A percentile compares a stretch with the other conserved stretches of the same genome.
phyloP scores from a whole-genome alignment of 2,329 filamentous ascomycete species.

The Colletotrichum truncatum region DNA sequence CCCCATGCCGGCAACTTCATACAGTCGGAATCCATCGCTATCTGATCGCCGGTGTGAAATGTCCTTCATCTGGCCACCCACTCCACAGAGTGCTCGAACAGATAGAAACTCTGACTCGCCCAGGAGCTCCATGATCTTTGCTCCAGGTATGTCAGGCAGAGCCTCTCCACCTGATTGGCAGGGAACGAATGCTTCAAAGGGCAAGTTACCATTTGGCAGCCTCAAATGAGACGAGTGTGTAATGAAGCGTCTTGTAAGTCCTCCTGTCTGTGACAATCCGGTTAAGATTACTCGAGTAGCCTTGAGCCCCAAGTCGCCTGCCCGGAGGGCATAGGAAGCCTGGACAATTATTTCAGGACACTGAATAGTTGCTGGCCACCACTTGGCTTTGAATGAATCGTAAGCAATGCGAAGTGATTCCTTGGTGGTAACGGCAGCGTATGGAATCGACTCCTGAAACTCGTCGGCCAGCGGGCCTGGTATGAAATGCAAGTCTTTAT shows the following conservation, averaged over 20 bases:
- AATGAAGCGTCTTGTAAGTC: conserved; percentile 24
- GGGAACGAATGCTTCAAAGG: conserved; percentile 30
- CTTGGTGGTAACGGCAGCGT: conserved; percentile 19
- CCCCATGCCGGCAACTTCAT: conserved; percentile 31
- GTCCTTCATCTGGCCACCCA: conserved; percentile 9
- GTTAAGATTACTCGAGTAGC: conserved; percentile 25
- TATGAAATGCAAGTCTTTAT: conserved; percentile 12
- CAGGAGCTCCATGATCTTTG: conserved; percentile 29
- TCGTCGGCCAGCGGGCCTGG: conserved; percentile 8
- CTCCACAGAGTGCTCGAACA: conserved; percentile 26
- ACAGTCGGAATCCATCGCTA: conserved; percentile 27
- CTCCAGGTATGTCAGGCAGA: conserved; percentile 23
- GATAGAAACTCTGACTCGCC: conserved; percentile 32
- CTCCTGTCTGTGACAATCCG: conserved; percentile 32
- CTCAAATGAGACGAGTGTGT: conserved; percentile 21
- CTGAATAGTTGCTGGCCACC: conserved; percentile 32
- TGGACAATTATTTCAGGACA: conserved; percentile 30
- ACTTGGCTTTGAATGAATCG: conserved; percentile 27
- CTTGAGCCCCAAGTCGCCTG: conserved; percentile 6
- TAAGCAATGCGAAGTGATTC: conserved; percentile 27
- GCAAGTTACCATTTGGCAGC: conserved; percentile 26
- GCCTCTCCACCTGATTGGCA: conserved; percentile 32
- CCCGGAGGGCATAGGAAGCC: conserved; percentile 26
- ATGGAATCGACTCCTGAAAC: conserved; percentile 29
- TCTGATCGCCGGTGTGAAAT: conserved; percentile 24